Base-by-base conservation (phyloP, 768 basidiomycete genomes). In the Boletus subparvulus region DNA sequence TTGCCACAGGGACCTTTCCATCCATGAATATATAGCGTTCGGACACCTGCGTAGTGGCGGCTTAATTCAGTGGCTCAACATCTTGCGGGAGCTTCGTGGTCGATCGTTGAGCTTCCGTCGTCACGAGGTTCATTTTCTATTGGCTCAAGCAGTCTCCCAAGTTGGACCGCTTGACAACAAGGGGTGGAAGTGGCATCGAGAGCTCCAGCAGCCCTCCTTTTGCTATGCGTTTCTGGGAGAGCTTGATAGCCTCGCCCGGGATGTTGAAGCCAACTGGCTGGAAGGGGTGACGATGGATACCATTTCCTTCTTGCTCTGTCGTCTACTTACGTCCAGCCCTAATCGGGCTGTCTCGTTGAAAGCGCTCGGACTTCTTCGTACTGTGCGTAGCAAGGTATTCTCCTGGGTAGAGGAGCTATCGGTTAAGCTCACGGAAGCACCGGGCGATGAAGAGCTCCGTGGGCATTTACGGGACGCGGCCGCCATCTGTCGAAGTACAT, bases 41-140 rank as follows among this genome's bases (percentile, higher is more conserved):
- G 75, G 73, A 14, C 66, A 70, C 47, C 59, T 83, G 40, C 77
- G 82, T 8, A 69, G 75, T 37, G 81, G 82, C 1, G 55, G 68
- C 0, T 64, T 54, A 8, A 59, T 83, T 0, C 82, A 83, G 43
- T 82, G 80, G 82, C 61, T 75, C 37, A 83, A 82, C 56, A 77
- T 83, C 36, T 59, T 72, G 13, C 73, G 77, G 33, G 79, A 78
- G 56, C 62, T 83, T 17, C 69, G 70, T 2, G 68, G 71, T 6
- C 66, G 71, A 24, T 59, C 61, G 2, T 59, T 83, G 50, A 73
- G 69, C 6, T 77, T 83, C 52, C 64, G 70, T 35, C 51, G 62
- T 6, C 67, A 69, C 0, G 77, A 74, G 14, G 77, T 83, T 0
- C 72, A 80, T 54, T 51, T 68, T 0, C 68, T 83, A 0, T 21